These are phyloP conservation scores for Aegilops speltoides DNA, from an alignment of 176 grass and related monocot species.

Conservation along the genomic window DNA sequence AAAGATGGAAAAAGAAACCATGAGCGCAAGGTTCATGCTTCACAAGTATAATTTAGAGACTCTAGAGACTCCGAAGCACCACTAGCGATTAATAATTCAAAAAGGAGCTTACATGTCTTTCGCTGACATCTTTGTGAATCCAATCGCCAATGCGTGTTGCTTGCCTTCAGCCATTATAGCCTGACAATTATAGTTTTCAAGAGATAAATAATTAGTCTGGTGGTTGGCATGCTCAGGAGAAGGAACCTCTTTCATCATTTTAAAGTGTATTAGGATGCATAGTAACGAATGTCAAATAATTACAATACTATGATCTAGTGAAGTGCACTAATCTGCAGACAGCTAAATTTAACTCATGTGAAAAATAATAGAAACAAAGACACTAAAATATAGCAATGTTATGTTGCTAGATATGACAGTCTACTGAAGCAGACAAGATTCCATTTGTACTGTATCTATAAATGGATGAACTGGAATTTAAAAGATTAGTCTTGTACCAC, in stretches of 20 bases:
- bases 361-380: background rate
- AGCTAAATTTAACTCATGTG: background rate
- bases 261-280: slow-evolving; percentile 3
- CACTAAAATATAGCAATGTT: background rate
- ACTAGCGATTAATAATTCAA: slow-evolving; percentile 9
- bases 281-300: background rate
- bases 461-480: background rate
- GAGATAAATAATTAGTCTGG: background rate
- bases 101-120: slow-evolving; percentile 83
- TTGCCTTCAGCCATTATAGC: slow-evolving; percentile 99
- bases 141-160: slow-evolving; percentile 90
- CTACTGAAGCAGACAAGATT: background rate
- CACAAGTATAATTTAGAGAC: background rate
- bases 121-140: slow-evolving; percentile 90
- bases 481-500: slow-evolving; percentile 54
- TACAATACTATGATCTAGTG: background rate
- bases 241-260: background rate
- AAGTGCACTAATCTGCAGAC: background rate
- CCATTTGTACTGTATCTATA: background rate
- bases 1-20: background rate
- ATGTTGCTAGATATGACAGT: background rate
- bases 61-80: background rate
- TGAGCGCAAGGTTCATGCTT: background rate
- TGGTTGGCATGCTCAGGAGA: background rate
- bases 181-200: slow-evolving; percentile 36